Evolutionary conservation across 345 rosid genomes (phyloP), one percentile per base, ranked within the genome.

Genomic region (Populus pruinosa): DNA sequence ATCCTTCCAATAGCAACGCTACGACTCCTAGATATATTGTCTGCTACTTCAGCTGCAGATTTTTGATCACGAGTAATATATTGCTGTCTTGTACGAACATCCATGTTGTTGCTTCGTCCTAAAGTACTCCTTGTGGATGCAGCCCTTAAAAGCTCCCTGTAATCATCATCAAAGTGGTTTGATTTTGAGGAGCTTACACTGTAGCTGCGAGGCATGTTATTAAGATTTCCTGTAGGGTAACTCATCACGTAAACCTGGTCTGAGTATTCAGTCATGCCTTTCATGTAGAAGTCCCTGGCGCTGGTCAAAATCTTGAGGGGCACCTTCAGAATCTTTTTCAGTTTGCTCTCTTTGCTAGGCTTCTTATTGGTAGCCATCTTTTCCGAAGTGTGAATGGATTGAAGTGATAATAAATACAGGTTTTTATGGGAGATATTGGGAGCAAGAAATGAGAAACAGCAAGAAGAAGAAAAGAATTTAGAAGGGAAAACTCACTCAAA

Each of bases 1-100:
- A 94, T 94, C 83, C 89, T 87, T 78, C 91, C 96, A 59, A 92
- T 85, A 7, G 76, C 85, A 44, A 80, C 86, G 77, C 86, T 87
- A 3, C 18, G 55, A 78, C 87, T 88, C 73, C 90, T 83, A 2
- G 78, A 79, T 83, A 81, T 77, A 23, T 74, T 82, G 27, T 61
- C 70, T 11, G 50, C 56, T 31, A 59, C 70, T 23, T 10, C 16
- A 21, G 8, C 23, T 67, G 6, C 2, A 5, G 66, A 10, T 18
- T 35, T 14, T 47, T 41, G 21, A 33, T 9, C 36, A 33, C 36
- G 10, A 11, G 6, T 6, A 12, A 23, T 10, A 63, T 1, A 5
- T 55, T 31, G 62, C 38, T 56, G 78, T 9, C 61, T 50, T n/a
- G n/a, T 59, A 23, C 27, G 18, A 39, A 14, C 50, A 55, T 69